Evolutionary conservation across 2,329 filamentous ascomycete species (phyloP), one percentile per base, ranked within the genome.

Genomic region (Ceratocystis diversiconidia): DNA sequence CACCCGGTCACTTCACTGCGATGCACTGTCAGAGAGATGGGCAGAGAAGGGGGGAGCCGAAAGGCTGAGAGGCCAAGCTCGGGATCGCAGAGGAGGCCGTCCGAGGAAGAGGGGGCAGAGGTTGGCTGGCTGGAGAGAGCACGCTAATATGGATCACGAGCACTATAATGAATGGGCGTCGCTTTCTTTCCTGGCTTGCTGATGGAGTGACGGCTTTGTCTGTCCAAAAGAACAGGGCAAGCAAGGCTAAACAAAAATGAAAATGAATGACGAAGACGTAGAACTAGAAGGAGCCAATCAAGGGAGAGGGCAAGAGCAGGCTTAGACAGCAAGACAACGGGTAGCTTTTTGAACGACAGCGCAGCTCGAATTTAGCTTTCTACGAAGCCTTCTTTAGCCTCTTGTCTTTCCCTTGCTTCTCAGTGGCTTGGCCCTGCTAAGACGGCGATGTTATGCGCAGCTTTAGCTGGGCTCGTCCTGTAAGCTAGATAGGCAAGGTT

Each of bases 401-500:
- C 55, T 59, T n/a, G n/a, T 8, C 15, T 59, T 28, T 30, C 28
- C 52, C 52, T 57, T 57, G 28, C 7, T 57, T 25, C 36, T 41
- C 52, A 32, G 52, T 28, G 30, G 28, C 55, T 32, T 59, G 36
- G n/a, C 55, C 28, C 55, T 59, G 55, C 30, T 8, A 59, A 6
- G 48, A 36, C 32, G 55, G 15, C 8, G 30, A n/a, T 59, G 55
- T 2, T 36, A 36, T 59, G 55, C 12, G 30, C 32, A 59, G 30
- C 55, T 30, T 36, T 59, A 19, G 30, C 36, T 41, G 15, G 55
- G 55, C 19, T n/a, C 8, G 55, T 12, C 12, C 55, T 19, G 55
- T 59, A 59, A n/a, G 28, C 55, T 30, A 32, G 28, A 59, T 59
- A 36, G n/a, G 55, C 28, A 59, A 59, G 55, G 55, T 30, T 59